Evolutionary conservation across 2,329 filamentous ascomycete species (phyloP).

Genomic region (Colletotrichum simmondsii): DNA sequence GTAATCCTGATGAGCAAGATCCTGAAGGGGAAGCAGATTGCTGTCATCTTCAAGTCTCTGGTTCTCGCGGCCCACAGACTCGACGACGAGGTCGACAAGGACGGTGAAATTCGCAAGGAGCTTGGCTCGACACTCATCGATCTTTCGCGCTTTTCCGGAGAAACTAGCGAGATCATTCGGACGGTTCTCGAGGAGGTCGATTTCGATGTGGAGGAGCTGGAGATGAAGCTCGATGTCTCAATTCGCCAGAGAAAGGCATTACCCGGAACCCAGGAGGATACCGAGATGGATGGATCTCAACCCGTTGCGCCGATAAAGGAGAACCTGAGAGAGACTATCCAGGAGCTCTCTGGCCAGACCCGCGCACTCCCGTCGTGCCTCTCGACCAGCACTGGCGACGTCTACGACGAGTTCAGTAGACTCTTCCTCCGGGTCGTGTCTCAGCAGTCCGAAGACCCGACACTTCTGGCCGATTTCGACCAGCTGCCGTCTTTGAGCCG

Average conservation of each 20-base stretch:
- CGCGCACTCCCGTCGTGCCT: slow-evolving; percentile 63
- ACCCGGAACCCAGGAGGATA: slow-evolving; percentile 61
- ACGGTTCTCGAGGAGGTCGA: slow-evolving; percentile 74
- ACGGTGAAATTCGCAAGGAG: slow-evolving; percentile 68
- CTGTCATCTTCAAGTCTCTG: slow-evolving; percentile 74
- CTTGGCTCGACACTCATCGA: slow-evolving; percentile 75
- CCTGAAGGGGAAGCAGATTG: slow-evolving; percentile 71
- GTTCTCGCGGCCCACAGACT: slow-evolving; percentile 70
- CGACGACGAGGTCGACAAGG: slow-evolving; percentile 63
- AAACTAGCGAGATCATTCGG: slow-evolving; percentile 72
- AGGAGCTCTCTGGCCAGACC: slow-evolving; percentile 49
- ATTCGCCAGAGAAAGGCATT: slow-evolving; percentile 68
- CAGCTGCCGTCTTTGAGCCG: slow-evolving; percentile 64
- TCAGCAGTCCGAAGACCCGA: slow-evolving; percentile 50
- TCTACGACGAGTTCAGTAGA: slow-evolving; percentile 69
- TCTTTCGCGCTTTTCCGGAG: slow-evolving; percentile 69
- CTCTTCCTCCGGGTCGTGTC: slow-evolving; percentile 67
- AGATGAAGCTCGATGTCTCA: slow-evolving; percentile 78
- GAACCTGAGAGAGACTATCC: slow-evolving; percentile 52
- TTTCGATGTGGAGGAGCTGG: slow-evolving; percentile 79
- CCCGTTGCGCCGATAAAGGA: slow-evolving; percentile 41
- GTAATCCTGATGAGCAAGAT: slow-evolving; percentile 69
- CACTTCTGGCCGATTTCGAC: slow-evolving; percentile 62
- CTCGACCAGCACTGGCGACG: slow-evolving; percentile 56
- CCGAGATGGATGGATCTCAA: slow-evolving; percentile 57